Base-by-base conservation (phyloP, 148 eudicot species). In the Agrostemma githago region DNA sequence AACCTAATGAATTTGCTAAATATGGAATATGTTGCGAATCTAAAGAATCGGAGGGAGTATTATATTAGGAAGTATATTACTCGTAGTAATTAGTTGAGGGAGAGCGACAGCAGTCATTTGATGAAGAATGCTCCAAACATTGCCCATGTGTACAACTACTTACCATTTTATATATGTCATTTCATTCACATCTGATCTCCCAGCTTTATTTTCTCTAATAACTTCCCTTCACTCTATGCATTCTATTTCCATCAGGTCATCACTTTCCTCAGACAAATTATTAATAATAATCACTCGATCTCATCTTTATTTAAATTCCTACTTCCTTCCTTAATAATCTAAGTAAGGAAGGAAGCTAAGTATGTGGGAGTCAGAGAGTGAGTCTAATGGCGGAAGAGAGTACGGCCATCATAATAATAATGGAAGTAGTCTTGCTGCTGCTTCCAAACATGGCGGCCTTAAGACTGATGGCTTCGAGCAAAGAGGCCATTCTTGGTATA, bases 401-500 rank as follows among this genome's bases (percentile, higher is more conserved):
- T 87, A 80, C 79, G 87, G 84, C 34, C 1, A 1, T 26, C 0
- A 26, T 38, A 85, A 1, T 26, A 26, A 26, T 38, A 85, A 80
- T 84, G 98, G 90, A 79, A 82, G 87, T 56, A 82, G 87, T 56
- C 87, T 83, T 26, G 63, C 81, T 61, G 68, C 92, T 61, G 68
- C 92, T n/a, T 69, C 82, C 77, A 93, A 88, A 72, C 87, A 84
- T 68, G 96, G 93, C 40, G 96, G 93, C 40, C 86, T 91, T 72
- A 82, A 92, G 82, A 86, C 93, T 73, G 90, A 92, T 74, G 93
- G 92, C 12, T 95, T 95, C 82, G 93, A 92, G 80, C 98, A 87
- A 83, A 87, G 90, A 88, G 98, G 92, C 40, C 96, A 86, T 62
- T 88, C 93, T 61, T 95, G 98, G 98, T 95, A 92, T 75, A 86